Base-by-base conservation (phyloP, 108 stramenopile genomes). In the Nitzschia sp. region DNA sequence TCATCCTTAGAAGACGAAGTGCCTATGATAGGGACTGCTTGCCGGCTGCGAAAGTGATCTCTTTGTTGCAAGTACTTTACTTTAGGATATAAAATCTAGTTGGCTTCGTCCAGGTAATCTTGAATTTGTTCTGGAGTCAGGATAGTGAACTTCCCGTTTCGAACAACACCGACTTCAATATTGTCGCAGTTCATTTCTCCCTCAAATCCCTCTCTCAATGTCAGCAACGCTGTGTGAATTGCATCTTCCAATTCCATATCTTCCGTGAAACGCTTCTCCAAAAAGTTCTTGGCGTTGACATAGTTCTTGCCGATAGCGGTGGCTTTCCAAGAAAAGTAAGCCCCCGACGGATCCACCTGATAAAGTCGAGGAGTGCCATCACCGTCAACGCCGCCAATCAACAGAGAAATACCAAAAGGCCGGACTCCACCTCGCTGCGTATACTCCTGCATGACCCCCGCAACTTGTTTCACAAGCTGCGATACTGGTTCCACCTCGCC, bases 171-270 rank as follows among this genome's bases (percentile, higher is more conserved):
- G 3, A 99, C 92, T 80, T 99, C 97, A 73, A 99, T 98, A 68
- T 99, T 99, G 66, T 94, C 64, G 53, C 92, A 93, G 54, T 86
- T 98, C 97, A 99, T 99, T 88, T 99, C 98, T 35, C 99, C 99
- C 80, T 99, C 99, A 71, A 99, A 99, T 46, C 98, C 97, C 75
- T 99, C 98, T 35, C 99, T 76, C 72, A 99, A 64, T 18, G 99
- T 99, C 65, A 98, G 79, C 54, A 99, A 76, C 25, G 98, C 98
- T 17, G 97, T 98, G 77, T 99, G 99, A 57, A 99, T 95, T 9
- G 98, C 99, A 86, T 99, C 99, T 71, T 99, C 99, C 77, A 99
- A 74, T 68, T 98, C 98, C 92, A 98, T 97, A 66, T 98, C 95
- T 31, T 96, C 93, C 26, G 70, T 93, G 69, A 80, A 98, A 34